phyloP scores from a whole-genome alignment of 306 rosid genomes.

The Purshia tridentata region DNA sequence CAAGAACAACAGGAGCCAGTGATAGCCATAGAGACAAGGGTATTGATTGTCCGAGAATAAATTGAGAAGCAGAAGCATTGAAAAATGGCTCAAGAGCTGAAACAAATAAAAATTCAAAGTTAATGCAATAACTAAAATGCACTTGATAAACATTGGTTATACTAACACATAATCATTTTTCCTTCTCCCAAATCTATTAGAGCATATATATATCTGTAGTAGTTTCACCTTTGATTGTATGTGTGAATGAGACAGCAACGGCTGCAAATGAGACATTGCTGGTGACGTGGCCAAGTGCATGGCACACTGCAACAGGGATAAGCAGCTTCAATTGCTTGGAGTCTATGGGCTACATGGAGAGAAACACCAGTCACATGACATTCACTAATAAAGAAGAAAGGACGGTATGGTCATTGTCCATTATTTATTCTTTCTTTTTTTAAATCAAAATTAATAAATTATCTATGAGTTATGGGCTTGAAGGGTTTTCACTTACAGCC shows the following conservation, averaged over 20 bases:
- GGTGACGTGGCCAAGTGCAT: slow-evolving; percentile 58
- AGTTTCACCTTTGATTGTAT: slow-evolving; percentile 47
- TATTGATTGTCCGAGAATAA: slow-evolving; percentile 46
- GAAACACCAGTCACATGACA: background rate
- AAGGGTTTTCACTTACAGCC: slow-evolving; percentile 40
- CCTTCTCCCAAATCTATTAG: background rate
- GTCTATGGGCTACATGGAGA: slow-evolving; percentile 46
- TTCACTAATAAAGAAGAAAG: too few relatives aligned
- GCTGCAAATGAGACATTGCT: slow-evolving; percentile 62
- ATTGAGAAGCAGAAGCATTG: slow-evolving; percentile 60
- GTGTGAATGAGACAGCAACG: slow-evolving; percentile 62
- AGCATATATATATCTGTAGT: background rate
- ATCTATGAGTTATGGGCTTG: background rate
- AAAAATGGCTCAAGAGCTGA: slow-evolving; percentile 65
- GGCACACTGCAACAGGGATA: slow-evolving; percentile 54
- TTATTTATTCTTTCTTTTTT: too few relatives aligned
- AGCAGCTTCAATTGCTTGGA: slow-evolving; percentile 42
- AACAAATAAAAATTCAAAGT: slow-evolving; percentile 8
- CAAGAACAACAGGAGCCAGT: slow-evolving; percentile 55
- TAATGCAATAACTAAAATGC: background rate
- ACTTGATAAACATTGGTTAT: background rate
- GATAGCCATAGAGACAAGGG: slow-evolving; percentile 51
- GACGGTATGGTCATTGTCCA: too few relatives aligned
- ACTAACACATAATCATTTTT: background rate
- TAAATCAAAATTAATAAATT: too few relatives aligned